phyloP scores from a whole-genome alignment of 768 basidiomycete genomes.

The Agaricus blazei region DNA sequence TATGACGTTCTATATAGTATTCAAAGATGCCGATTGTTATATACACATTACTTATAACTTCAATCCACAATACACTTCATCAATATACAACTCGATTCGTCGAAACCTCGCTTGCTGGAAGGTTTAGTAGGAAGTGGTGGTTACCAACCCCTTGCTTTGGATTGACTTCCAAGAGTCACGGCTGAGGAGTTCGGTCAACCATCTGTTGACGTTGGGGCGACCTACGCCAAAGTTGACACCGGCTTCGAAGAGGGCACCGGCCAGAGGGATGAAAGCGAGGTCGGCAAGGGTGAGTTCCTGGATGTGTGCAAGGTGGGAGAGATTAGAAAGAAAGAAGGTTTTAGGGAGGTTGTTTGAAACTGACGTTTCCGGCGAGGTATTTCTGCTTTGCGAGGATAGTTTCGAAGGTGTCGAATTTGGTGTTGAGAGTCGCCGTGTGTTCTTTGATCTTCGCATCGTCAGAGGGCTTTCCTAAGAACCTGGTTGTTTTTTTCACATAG shows the following conservation, averaged over 20 bases:
- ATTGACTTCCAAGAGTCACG: too few species aligned
- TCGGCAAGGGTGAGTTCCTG: conserved; percentile 44
- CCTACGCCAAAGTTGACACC: conserved; percentile 24
- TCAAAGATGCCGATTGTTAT: too few species aligned
- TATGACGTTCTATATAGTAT: too few species aligned
- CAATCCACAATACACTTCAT: too few species aligned
- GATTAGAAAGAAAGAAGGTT: neutral
- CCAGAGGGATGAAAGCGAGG: conserved; percentile 40
- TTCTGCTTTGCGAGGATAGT: conserved; percentile 44
- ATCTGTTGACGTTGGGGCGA: conserved; percentile 44
- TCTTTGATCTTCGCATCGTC: conserved; percentile 23
- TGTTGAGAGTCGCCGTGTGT: conserved; percentile 22
- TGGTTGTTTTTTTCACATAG: neutral
- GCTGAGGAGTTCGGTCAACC: conserved; percentile 9
- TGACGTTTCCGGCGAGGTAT: conserved; percentile 54
- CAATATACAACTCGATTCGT: too few species aligned
- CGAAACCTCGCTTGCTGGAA: too few species aligned
- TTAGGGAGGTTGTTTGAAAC: conserved; percentile 11
- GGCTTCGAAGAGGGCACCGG: conserved; percentile 16
- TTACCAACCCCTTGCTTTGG: too few species aligned
- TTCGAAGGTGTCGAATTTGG: conserved; percentile 48
- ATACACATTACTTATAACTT: too few species aligned
- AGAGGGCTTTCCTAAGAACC: conserved; percentile 7
- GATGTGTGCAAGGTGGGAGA: neutral
- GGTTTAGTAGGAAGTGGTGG: too few species aligned